These are phyloP conservation scores for Fragilariopsis cylindrus DNA, from an alignment of 108 stramenopile genomes.

Conservation along the genomic window DNA sequence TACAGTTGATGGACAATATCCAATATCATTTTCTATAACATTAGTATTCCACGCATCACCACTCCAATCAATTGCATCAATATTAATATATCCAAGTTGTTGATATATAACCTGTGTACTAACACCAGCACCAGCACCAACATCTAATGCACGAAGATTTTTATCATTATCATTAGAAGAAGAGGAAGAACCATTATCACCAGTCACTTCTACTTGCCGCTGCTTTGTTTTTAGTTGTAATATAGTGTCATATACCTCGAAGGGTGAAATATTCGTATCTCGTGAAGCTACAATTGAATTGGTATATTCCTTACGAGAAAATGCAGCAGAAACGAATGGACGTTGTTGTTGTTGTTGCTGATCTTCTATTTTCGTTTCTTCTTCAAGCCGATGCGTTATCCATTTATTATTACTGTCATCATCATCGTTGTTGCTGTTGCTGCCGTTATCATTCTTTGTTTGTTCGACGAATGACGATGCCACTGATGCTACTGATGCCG, in stretches of 20 bases:
- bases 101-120: conserved; percentile 74
- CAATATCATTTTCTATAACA: conserved; percentile 51
- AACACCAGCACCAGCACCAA: conserved; percentile 86
- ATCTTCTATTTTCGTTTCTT: not conserved
- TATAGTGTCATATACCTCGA: conserved; percentile 77
- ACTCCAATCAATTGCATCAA: conserved; percentile 86
- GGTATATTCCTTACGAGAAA: conserved; percentile 53
- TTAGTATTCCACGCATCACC: conserved; percentile 70
- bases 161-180: conserved; percentile 7
- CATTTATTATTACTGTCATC: not conserved
- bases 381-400: too few relatives aligned
- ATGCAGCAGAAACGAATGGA: conserved; percentile 26
- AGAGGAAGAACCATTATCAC: conserved; percentile 1
- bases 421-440: not conserved
- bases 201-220: not conserved
- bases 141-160: conserved; percentile 55
- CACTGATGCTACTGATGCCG: not conserved
- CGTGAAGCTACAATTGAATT: conserved; percentile 79
- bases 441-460: not conserved
- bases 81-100: conserved; percentile 54
- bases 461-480: not conserved
- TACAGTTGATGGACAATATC: conserved; percentile 57
- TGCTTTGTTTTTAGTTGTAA: conserved; percentile 35
- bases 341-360: conserved; percentile 4
- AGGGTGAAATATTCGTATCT: conserved; percentile 86